Evolutionary conservation across 2,329 filamentous ascomycete genomes (phyloP).

Genomic region (Neoarthrinium moseri): DNA sequence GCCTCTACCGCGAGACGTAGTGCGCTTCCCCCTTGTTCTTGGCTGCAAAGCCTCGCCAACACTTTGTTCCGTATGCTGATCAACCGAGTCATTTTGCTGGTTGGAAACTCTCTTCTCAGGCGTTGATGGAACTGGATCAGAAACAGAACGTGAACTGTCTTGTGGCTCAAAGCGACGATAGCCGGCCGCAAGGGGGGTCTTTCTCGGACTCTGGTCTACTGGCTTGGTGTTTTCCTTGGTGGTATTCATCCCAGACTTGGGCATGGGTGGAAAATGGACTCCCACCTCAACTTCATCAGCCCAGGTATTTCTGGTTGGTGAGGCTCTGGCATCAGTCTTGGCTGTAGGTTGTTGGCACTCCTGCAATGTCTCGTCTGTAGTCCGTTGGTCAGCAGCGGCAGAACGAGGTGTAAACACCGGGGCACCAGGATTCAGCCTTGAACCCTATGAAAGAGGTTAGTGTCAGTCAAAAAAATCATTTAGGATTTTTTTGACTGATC

Average conservation of each 20-base stretch:
- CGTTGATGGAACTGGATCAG: constrained; percentile 9
- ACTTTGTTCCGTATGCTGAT: neutral
- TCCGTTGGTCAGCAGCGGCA: constrained; percentile 10
- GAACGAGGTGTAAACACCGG: constrained; percentile 53
- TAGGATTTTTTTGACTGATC: constrained; percentile 36
- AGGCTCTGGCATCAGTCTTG: constrained; percentile 10
- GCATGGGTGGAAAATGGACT: neutral
- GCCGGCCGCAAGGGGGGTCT: neutral
- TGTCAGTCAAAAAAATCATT: constrained; percentile 39
- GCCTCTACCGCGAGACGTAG: neutral
- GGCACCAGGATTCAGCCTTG: constrained; percentile 54
- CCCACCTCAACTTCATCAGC: constrained; percentile 25
- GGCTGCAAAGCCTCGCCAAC: neutral
- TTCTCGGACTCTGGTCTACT: neutral
- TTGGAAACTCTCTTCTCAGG: constrained; percentile 9
- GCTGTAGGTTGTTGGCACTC: neutral
- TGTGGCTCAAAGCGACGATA: constrained; percentile 8
- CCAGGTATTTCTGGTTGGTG: constrained; percentile 23
- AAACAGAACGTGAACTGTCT: constrained; percentile 8
- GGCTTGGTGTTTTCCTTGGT: constrained; percentile 2
- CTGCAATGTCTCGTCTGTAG: too few relatives aligned
- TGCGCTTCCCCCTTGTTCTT: neutral
- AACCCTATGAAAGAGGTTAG: constrained; percentile 45
- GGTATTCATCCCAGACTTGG: neutral
- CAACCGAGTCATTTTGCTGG: neutral